phyloP scores from a whole-genome alignment of 192 early-diverging fungal species.

The Umbelopsis ramanniana region DNA sequence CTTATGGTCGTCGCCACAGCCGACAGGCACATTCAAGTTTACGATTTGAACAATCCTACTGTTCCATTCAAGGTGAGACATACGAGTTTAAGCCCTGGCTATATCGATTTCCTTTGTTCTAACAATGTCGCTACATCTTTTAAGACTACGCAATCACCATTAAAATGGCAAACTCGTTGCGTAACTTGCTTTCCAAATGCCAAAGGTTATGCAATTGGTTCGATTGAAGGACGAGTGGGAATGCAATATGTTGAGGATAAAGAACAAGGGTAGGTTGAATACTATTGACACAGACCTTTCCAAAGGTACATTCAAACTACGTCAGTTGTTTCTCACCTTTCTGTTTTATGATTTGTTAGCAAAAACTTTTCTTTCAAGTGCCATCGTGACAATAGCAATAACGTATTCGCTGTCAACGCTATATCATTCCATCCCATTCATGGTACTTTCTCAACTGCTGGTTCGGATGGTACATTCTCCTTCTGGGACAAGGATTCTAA shows the following conservation, averaged over 20 bases:
- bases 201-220: slow-evolving; percentile 87
- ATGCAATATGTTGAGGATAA: slow-evolving; percentile 93
- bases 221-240: slow-evolving; percentile 92
- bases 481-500: slow-evolving; percentile 98
- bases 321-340: background rate
- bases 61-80: slow-evolving; percentile 67
- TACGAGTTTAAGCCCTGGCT: background rate
- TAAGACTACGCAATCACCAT: slow-evolving; percentile 53
- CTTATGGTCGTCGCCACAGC: slow-evolving; percentile 93
- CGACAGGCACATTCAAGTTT: slow-evolving; percentile 81
- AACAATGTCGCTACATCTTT: background rate
- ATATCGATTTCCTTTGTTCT: background rate
- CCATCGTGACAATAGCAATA: slow-evolving; percentile 76
- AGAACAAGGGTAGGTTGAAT: slow-evolving; percentile 47
- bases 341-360: slow-evolving; percentile 32
- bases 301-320: too few relatives aligned
- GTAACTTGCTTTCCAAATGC: slow-evolving; percentile 81
- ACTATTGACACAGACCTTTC: too few relatives aligned
- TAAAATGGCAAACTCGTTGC: slow-evolving; percentile 86
- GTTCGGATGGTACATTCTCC: slow-evolving; percentile 82
- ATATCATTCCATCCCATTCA: slow-evolving; percentile 81
- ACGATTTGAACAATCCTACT: slow-evolving; percentile 80
- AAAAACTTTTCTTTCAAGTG: slow-evolving; percentile 94
- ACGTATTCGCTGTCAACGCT: slow-evolving; percentile 71
- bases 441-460: slow-evolving; percentile 89